Base-by-base conservation (phyloP, 352 stramenopile species). In the Globisporangium splendens region DNA sequence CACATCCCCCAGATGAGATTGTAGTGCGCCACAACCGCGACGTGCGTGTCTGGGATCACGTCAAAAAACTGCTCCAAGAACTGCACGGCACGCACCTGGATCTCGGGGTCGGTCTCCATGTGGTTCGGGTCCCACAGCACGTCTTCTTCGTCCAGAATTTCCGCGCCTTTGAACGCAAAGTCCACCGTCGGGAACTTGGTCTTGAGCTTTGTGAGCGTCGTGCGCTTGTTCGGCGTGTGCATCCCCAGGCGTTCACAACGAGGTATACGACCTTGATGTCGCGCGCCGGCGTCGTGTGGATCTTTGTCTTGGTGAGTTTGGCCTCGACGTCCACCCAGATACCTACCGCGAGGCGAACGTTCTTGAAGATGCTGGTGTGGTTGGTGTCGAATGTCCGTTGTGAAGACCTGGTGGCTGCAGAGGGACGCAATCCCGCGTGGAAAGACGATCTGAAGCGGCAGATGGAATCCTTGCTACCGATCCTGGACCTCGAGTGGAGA, bases 221-320 rank as follows among this genome's bases (percentile, higher is more conserved):
- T 66, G 8, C 79, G 69, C 47, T 87, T 83, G 61, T 90, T 74
- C 54, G 73, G 88, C 20, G 75, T 86, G 60, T 88, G 76, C 31
- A 77, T 68, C 6, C 76, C 76, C 8, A 88, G 63, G 10, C 66
- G 77, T 57, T 91, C 80, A 1, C 77, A 72, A 33, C 75, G 18
- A 89, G 71, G 68, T 89, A 89, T 15, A 89, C 58, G 55, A 85
- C 77, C 69, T 88, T 91, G 54, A 86, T 55, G 8, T 72, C 56
- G 22, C 18, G 50, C 38, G 38, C 3, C 38, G 38, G 38, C 38
- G 14, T 43, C 11, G 38, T 43, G 38, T 2, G 3, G 14, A 11
- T 43, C 1, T 3, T 13, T 8, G 38, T 17, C 11, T 43, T 17
- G 38, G 38, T 8, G 38, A 43, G 38, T 8, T 43, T 43, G 11